phyloP scores from a whole-genome alignment of 2,329 filamentous ascomycete species.

The Eutypa lata region DNA sequence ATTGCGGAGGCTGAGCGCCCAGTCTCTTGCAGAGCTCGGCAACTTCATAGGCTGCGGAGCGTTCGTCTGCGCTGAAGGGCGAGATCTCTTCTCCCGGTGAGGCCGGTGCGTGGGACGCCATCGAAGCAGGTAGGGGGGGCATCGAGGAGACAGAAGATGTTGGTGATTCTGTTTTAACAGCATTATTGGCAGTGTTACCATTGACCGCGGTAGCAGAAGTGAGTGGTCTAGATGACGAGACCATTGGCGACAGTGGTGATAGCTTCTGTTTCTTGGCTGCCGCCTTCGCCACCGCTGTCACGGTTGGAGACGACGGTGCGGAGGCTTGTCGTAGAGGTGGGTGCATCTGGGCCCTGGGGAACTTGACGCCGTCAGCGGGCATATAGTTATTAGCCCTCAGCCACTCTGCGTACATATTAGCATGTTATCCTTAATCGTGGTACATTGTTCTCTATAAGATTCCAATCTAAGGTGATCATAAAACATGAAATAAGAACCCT shows the following conservation, averaged over 20 bases:
- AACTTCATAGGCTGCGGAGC: constrained; percentile 22
- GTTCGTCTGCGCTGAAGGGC: constrained; percentile 15
- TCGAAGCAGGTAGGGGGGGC: not conserved
- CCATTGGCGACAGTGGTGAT: not conserved
- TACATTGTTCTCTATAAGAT: too few relatives aligned
- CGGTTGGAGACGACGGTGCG: not conserved
- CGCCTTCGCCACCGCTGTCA: not conserved
- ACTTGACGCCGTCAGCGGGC: constrained; percentile 13
- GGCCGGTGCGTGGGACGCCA: not conserved
- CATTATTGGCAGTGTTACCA: too few relatives aligned
- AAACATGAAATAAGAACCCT: too few relatives aligned
- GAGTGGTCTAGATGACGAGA: too few relatives aligned
- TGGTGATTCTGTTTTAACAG: too few relatives aligned
- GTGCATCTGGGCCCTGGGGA: not conserved
- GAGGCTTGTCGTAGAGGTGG: not conserved
- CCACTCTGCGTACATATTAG: too few relatives aligned
- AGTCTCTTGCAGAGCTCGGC: constrained; percentile 31
- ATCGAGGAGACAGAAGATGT: not conserved
- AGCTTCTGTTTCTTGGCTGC: not conserved
- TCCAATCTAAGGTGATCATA: too few relatives aligned
- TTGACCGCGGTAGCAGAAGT: too few relatives aligned
- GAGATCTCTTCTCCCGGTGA: constrained; percentile 5
- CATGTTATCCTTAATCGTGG: too few relatives aligned
- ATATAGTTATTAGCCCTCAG: constrained; percentile 30
- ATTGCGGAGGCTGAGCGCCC: constrained; percentile 31